Evolutionary conservation across 2,329 filamentous ascomycete genomes (phyloP).

Genomic region (Aspergillus hortae): DNA sequence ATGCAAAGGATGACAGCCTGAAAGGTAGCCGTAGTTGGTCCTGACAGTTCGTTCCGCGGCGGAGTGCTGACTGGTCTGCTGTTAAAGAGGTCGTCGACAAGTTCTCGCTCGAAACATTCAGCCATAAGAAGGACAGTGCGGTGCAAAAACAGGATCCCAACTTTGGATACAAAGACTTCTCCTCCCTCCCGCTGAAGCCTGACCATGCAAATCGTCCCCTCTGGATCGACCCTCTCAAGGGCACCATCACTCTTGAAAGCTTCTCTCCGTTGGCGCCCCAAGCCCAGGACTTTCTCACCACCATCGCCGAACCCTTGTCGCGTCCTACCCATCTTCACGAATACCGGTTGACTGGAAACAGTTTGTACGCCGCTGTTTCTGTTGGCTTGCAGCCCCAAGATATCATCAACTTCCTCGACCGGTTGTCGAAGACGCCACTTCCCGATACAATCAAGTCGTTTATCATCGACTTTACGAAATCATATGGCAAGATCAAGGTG

Average conservation of each 20-base stretch:
- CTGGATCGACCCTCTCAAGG: slow-evolving; percentile 87
- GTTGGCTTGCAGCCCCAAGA: slow-evolving; percentile 87
- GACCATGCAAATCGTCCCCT: slow-evolving; percentile 87
- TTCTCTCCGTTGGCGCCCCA: slow-evolving; percentile 84
- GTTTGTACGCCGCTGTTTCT: slow-evolving; percentile 90
- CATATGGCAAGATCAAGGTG: slow-evolving; percentile 92
- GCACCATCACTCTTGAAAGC: slow-evolving; percentile 87
- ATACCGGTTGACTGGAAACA: slow-evolving; percentile 87
- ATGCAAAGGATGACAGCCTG: slow-evolving; percentile 45
- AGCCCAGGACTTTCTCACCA: slow-evolving; percentile 92
- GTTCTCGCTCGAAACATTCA: slow-evolving; percentile 52
- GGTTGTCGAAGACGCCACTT: slow-evolving; percentile 82
- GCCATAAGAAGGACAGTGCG: slow-evolving; percentile 42
- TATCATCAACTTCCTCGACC: slow-evolving; percentile 83
- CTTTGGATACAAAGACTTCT: slow-evolving; percentile 71
- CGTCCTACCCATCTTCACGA: slow-evolving; percentile 90
- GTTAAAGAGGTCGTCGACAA: slow-evolving; percentile 47
- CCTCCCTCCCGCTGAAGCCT: slow-evolving; percentile 74
- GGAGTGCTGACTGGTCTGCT: slow-evolving; percentile 20
- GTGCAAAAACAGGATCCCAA: slow-evolving; percentile 49
- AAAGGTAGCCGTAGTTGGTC: slow-evolving; percentile 37
- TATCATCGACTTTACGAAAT: slow-evolving; percentile 77
- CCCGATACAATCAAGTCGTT: slow-evolving; percentile 77
- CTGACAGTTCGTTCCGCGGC: slow-evolving; percentile 9
- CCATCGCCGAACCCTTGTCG: slow-evolving; percentile 89